phyloP scores from a whole-genome alignment of 495 filamentous ascomycete genomes.

The Tuber microsphaerosporum region DNA sequence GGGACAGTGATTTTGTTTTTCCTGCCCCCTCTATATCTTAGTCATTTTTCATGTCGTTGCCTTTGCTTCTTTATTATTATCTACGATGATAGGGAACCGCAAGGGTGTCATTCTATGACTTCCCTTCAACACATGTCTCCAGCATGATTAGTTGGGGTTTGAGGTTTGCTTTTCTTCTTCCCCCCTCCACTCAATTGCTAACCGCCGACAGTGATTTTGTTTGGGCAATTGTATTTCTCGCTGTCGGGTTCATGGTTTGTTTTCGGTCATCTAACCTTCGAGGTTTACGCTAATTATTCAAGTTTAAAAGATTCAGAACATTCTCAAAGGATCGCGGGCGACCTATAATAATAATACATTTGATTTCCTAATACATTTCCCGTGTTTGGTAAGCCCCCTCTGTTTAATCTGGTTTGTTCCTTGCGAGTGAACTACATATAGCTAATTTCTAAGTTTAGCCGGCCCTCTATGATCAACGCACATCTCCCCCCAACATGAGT shows the following conservation, averaged over 20 bases:
- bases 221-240: background rate
- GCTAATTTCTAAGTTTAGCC: background rate
- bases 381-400: background rate
- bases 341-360: background rate
- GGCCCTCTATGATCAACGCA: background rate
- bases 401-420: background rate
- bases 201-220: background rate
- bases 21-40: background rate
- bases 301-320: background rate
- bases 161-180: background rate
- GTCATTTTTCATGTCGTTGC: background rate
- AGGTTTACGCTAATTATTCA: background rate
- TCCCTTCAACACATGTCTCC: background rate
- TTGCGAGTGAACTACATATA: background rate
- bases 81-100: background rate
- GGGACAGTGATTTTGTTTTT: background rate
- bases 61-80: background rate
- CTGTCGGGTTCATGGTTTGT: background rate
- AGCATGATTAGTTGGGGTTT: background rate
- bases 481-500: background rate
- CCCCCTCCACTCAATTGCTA: background rate
- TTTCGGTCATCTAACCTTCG: background rate
- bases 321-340: background rate
- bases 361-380: background rate
- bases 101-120: background rate